These are phyloP conservation scores for Fusarium acutatum DNA, from an alignment of 2,329 filamentous ascomycete species.

Conservation along the genomic window DNA sequence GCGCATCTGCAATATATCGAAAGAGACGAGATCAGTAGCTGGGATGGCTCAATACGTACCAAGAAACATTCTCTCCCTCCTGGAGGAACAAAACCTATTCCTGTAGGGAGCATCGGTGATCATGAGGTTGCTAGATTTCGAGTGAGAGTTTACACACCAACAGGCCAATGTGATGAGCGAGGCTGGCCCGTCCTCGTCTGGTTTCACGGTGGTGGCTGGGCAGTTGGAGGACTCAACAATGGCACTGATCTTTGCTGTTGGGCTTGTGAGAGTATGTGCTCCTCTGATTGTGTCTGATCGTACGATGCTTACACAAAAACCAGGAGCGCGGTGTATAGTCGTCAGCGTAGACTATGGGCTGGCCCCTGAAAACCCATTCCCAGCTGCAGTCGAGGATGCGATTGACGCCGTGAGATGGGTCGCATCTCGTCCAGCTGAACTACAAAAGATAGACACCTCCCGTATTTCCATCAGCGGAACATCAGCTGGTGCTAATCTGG, in stretches of 20 bases:
- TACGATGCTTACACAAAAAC: neutral
- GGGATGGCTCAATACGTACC: slow-evolving; percentile 45
- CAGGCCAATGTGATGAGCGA: slow-evolving; percentile 24
- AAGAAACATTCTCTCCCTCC: slow-evolving; percentile 39
- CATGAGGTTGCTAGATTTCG: slow-evolving; percentile 40
- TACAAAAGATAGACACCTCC: slow-evolving; percentile 36
- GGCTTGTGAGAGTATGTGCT: slow-evolving; percentile 41
- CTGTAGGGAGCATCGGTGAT: slow-evolving; percentile 43
- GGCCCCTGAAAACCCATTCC: slow-evolving; percentile 48
- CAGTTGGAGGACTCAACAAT: slow-evolving; percentile 46
- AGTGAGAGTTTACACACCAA: slow-evolving; percentile 46
- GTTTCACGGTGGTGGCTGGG: slow-evolving; percentile 54
- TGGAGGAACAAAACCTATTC: slow-evolving; percentile 36
- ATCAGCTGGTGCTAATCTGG: slow-evolving; percentile 43
- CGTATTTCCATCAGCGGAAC: slow-evolving; percentile 45
- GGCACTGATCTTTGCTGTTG: slow-evolving; percentile 47
- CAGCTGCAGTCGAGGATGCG: slow-evolving; percentile 46
- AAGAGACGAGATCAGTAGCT: slow-evolving; percentile 45
- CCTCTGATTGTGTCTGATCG: neutral
- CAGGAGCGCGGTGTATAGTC: slow-evolving; percentile 41
- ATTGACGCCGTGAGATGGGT: slow-evolving; percentile 47
- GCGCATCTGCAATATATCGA: slow-evolving; percentile 48
- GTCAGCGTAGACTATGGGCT: slow-evolving; percentile 48
- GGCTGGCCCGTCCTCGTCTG: slow-evolving; percentile 51
- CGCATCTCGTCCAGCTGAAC: slow-evolving; percentile 19